Evolutionary conservation across 495 filamentous ascomycete species (phyloP).

Genomic region (Aspergillus affinis): DNA sequence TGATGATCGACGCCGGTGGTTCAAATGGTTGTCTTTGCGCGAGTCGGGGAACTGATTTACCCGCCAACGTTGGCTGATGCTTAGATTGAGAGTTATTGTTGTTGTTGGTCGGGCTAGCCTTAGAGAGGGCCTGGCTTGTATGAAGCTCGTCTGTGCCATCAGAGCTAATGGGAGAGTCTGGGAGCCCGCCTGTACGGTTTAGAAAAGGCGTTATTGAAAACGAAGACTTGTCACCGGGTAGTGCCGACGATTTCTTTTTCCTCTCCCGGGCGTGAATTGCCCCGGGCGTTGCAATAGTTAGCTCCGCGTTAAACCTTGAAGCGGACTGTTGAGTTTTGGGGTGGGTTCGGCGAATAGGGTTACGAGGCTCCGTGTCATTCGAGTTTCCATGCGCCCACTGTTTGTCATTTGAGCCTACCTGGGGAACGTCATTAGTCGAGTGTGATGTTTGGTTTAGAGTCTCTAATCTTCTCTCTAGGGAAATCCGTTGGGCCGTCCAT

Average conservation of each 20-base stretch:
- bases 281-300: constrained; percentile 66
- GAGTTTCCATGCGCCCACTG: constrained; percentile 36
- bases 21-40: background rate
- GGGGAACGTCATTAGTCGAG: constrained; percentile 68
- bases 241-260: constrained; percentile 48
- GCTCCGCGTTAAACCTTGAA: constrained; percentile 46
- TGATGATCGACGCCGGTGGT: background rate
- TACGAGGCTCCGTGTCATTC: constrained; percentile 22
- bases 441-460: constrained; percentile 65
- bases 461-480: constrained; percentile 67
- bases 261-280: constrained; percentile 57
- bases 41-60: background rate
- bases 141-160: constrained; percentile 32
- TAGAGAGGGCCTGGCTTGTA: background rate
- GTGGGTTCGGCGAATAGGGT: constrained; percentile 21
- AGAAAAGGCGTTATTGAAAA: constrained; percentile 94
- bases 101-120: background rate
- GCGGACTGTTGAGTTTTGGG: constrained; percentile 42
- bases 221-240: constrained; percentile 78
- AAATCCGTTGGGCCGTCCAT: constrained; percentile 54
- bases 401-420: constrained; percentile 49
- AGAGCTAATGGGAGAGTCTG: constrained; percentile 42
- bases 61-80: background rate
- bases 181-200: constrained; percentile 65
- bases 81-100: background rate